Evolutionary conservation across 2,329 filamentous ascomycete species (phyloP), one percentile per base, ranked within the genome.

Genomic region (Orbilia oligospora): DNA sequence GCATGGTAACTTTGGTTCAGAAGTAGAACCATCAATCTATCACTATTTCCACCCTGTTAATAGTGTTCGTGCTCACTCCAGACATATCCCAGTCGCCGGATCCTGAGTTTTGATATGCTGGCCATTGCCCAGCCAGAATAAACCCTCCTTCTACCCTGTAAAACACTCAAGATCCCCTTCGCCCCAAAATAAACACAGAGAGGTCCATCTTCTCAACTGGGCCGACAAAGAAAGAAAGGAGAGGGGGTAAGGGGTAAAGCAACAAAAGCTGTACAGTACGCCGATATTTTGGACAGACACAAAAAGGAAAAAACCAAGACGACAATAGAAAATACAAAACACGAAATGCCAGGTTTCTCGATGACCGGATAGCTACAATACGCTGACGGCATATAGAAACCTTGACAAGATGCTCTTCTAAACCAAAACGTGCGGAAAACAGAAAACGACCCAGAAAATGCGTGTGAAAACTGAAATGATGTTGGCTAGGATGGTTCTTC

Each of bases 381-480:
- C 58, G 58, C 58, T 10, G 48, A 72, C 49, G 30, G 48, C n/a
- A 12, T 36, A 58, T n/a, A 10, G 51, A 66, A 67, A 67, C 51
- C 48, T 75, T 41, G 30, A 63, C 71, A 61, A 53, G 41, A 75
- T 75, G 71, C 71, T 75, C 63, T 58, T 75, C 71, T 68, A 75
- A 58, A 65, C 63, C 71, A 68, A 68, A n/a, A 41, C 12, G 44
- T 41, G 36, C 48, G 49, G 46, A 65, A 69, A 44, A 36, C 38
- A 22, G 6, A 58, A 65, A 58, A 61, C 48, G 53, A 66, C 44
- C 27, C 22, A 44, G 58, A 30, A 49, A 48, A 51, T n/a, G 66
- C 27, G 24, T 63, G 16, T 56, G 48, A 48, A 41, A 63, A 53
- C 9, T 46, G 8, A 67, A 63, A 63, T 41, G 18, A 55, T 51